These are phyloP conservation scores for Penicillium sp. DNA, from an alignment of 2,329 filamentous ascomycete genomes.

Conservation along the genomic window DNA sequence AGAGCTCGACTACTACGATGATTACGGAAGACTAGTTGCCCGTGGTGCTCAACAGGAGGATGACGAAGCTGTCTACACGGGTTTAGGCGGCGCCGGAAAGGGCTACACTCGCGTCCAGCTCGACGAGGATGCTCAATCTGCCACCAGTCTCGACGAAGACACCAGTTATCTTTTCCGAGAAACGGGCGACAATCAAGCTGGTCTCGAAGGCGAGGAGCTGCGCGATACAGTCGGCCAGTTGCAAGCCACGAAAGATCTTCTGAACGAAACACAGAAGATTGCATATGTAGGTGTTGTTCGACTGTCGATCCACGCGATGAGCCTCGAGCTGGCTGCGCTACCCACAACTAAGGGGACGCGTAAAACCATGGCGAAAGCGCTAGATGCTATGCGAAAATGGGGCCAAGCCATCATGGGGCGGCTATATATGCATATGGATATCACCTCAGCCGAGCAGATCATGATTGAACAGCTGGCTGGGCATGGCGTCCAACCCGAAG, in stretches of 20 bases:
- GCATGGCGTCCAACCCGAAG: conserved; percentile 80
- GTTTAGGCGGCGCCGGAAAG: conserved; percentile 83
- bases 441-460: conserved; percentile 79
- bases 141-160: conserved; percentile 95
- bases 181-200: conserved; percentile 59
- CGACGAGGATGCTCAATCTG: conserved; percentile 90
- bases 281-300: conserved; percentile 91
- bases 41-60: conserved; percentile 69
- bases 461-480: conserved; percentile 98
- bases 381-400: conserved; percentile 90
- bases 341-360: conserved; percentile 62
- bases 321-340: conserved; percentile 63
- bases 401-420: conserved; percentile 97
- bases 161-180: conserved; percentile 93
- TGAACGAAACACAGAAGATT: conserved; percentile 93
- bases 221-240: conserved; percentile 85
- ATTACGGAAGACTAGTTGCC: conserved; percentile 83
- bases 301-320: conserved; percentile 75
- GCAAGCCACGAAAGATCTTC: conserved; percentile 89
- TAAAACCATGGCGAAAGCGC: conserved; percentile 66
- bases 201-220: conserved; percentile 71
- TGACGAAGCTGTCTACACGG: conserved; percentile 69
- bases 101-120: conserved; percentile 94
- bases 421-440: conserved; percentile 94
- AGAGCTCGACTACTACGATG: conserved; percentile 91